A percentile compares a stretch with the other conserved stretches of the same genome.
phyloP scores from a whole-genome alignment of 2,329 filamentous ascomycete genomes.

The Aureobasidium zeae region DNA sequence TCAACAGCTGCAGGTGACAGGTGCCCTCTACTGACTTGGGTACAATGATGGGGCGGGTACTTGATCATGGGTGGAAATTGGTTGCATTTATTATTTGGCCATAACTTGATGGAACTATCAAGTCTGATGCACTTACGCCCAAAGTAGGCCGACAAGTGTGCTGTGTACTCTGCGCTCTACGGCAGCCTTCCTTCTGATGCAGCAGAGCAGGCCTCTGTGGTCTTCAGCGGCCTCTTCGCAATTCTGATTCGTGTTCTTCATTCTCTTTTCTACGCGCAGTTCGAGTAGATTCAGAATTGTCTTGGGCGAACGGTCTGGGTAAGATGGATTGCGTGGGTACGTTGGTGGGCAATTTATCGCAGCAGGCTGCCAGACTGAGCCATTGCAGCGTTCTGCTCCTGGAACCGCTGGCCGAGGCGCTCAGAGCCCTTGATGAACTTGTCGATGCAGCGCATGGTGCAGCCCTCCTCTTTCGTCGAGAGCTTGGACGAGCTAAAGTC shows the following conservation, averaged over 20 bases:
- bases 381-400: constrained; percentile 61
- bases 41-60: too few species aligned
- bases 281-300: neutral
- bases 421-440: constrained; percentile 92
- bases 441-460: constrained; percentile 88
- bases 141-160: too few species aligned
- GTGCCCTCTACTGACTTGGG: too few species aligned
- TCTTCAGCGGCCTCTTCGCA: neutral
- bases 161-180: too few species aligned
- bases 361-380: constrained; percentile 47
- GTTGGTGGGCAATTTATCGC: constrained; percentile 12
- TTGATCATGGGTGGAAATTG: too few species aligned
- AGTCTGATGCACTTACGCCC: too few species aligned
- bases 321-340: neutral
- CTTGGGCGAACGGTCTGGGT: neutral
- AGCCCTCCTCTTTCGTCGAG: constrained; percentile 77
- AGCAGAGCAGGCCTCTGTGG: neutral
- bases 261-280: constrained; percentile 10
- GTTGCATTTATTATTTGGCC: neutral
- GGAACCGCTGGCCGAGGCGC: constrained; percentile 84
- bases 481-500: constrained; percentile 98
- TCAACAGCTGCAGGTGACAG: too few species aligned
- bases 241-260: constrained; percentile 5
- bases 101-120: too few species aligned
- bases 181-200: too few species aligned